Evolutionary conservation across 495 filamentous ascomycete species (phyloP).

Genomic region (Aspergillus sclerotiicarbonarius): DNA sequence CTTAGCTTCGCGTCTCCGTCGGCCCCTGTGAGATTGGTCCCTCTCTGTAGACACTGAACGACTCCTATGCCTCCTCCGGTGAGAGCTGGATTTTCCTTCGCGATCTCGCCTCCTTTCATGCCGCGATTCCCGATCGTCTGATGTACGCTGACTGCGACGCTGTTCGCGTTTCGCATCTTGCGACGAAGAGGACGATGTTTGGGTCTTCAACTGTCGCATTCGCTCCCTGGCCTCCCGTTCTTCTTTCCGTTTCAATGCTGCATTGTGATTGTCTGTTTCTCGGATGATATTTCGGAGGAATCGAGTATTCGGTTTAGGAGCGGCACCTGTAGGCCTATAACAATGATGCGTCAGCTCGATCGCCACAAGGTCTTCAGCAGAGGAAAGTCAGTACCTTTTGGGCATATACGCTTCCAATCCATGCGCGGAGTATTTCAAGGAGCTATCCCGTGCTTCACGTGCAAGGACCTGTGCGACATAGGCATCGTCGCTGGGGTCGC

Average conservation of each 20-base stretch:
- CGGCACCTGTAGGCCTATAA: constrained; percentile 54
- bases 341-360: constrained; percentile 9
- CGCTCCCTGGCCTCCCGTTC: constrained; percentile 60
- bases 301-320: constrained; percentile 86
- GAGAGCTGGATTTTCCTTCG: constrained; percentile 21
- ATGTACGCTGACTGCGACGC: constrained; percentile 13
- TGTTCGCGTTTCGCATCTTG: constrained; percentile 23
- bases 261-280: constrained; percentile 87
- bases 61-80: constrained; percentile 31
- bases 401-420: constrained; percentile 69
- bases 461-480: constrained; percentile 72
- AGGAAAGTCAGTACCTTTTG: constrained; percentile 54
- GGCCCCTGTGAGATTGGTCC: constrained; percentile 31
- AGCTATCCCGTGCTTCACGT: constrained; percentile 67
- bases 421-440: constrained; percentile 68
- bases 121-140: constrained; percentile 17
- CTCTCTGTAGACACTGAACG: constrained; percentile 29
- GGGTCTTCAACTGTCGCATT: constrained; percentile 48
- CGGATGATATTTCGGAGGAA: constrained; percentile 87
- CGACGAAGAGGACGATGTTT: constrained; percentile 28
- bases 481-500: constrained; percentile 59
- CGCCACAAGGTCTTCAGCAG: background rate
- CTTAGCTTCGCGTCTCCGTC: constrained; percentile 21
- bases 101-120: constrained; percentile 17
- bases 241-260: constrained; percentile 80